Conservation (phyloP, 148 eudicot genomes). For the Linanthus parryae region DNA sequence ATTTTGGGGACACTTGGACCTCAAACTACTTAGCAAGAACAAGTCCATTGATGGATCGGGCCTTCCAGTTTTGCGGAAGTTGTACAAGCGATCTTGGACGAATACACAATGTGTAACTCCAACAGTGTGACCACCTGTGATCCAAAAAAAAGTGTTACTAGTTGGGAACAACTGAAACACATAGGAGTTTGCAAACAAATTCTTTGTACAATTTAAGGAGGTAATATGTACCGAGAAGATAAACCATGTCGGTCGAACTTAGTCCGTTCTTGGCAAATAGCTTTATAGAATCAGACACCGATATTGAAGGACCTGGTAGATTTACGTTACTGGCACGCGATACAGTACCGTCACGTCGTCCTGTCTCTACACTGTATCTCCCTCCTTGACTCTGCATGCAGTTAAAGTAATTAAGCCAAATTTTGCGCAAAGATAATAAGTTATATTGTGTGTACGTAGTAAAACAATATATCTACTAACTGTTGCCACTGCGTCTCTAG, state of each 20-base stretch:
- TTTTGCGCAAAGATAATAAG: no score
- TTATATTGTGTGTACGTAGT: no score
- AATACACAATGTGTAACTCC: conserved; percentile 41
- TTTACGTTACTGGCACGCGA: conserved; percentile 28
- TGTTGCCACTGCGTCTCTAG: conserved; percentile 33
- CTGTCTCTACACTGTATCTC: conserved; percentile 35
- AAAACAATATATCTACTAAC: conserved; percentile 26
- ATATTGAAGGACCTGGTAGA: conserved; percentile 39
- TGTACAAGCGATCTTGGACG: conserved; percentile 37
- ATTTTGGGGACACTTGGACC: conserved; percentile 28
- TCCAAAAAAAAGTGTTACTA: background rate
- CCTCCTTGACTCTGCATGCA: conserved; percentile 35
- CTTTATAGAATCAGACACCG: conserved; percentile 20
- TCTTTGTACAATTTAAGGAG: no score
- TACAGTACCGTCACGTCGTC: conserved; percentile 42
- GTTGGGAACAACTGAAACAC: no score
- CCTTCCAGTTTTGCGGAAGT: no score
- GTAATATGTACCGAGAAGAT: conserved; percentile 49
- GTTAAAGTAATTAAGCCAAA: no score
- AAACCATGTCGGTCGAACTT: conserved; percentile 25
- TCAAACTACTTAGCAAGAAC: conserved; percentile 10
- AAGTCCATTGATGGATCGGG: conserved; percentile 34
- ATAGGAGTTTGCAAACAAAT: no score
- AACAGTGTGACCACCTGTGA: conserved; percentile 57
- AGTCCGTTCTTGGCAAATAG: conserved; percentile 32